phyloP scores from a whole-genome alignment of 106 monocot genomes.

The Dendrobium chrysotoxum region DNA sequence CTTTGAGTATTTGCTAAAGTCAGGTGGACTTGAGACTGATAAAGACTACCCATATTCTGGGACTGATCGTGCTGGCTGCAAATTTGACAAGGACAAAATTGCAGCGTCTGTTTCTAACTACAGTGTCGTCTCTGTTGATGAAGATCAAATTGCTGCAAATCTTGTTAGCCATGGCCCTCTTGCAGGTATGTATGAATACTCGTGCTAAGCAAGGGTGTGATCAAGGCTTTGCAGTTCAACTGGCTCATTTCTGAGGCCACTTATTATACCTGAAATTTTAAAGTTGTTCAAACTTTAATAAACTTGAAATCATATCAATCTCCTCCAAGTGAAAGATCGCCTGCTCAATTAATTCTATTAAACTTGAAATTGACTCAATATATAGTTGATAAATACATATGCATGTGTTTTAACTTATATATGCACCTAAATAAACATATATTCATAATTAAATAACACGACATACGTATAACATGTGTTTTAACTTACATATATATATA shows the following conservation, averaged over 20 bases:
- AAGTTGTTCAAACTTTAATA: too few species aligned
- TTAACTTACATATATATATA: too few species aligned
- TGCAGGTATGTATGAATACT: conserved; percentile 39
- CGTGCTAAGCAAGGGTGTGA: too few species aligned
- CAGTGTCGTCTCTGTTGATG: conserved; percentile 67
- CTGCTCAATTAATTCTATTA: too few species aligned
- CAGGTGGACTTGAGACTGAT: conserved; percentile 86
- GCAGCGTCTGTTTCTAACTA: conserved; percentile 66
- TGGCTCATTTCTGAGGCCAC: too few species aligned
- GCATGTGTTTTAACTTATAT: background rate
- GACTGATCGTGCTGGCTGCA: conserved; percentile 50
- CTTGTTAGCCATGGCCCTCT: conserved; percentile 90
- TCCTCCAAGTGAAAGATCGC: too few species aligned
- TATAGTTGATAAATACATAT: too few species aligned
- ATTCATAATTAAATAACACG: background rate
- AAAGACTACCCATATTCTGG: conserved; percentile 81
- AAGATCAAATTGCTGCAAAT: conserved; percentile 92
- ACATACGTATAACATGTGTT: background rate
- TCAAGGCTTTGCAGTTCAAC: too few species aligned
- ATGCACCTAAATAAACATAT: background rate
- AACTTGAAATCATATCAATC: too few species aligned
- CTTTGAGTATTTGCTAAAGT: conserved; percentile 66
- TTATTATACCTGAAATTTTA: too few species aligned
- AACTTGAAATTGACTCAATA: too few species aligned
- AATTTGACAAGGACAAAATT: conserved; percentile 76